Percentiles rank a stretch among this genome's conserved stretches.
phyloP scores from a whole-genome alignment of 768 basidiomycete species.

The Rhodotorula toruloides region DNA sequence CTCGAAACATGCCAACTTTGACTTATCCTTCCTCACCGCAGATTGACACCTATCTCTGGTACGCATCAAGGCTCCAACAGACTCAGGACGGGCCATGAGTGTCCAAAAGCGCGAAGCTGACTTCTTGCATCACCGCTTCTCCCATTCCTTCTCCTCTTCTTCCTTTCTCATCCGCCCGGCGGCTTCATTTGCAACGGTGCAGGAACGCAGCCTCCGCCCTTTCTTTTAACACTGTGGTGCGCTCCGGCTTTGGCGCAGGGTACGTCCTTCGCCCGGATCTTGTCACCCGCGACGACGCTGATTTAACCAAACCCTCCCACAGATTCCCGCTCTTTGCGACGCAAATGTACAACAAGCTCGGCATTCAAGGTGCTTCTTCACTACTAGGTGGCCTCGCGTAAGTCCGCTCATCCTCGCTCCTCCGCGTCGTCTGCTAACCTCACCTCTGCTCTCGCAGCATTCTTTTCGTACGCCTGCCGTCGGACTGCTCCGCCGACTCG shows the following conservation, averaged over 20 bases:
- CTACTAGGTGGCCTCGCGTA: constrained; percentile 37
- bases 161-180: constrained; percentile 9
- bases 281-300: no score
- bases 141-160: neutral
- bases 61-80: no score
- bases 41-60: constrained; percentile 25
- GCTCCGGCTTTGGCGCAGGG: constrained; percentile 41
- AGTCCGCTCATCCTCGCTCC: neutral
- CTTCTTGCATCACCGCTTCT: neutral
- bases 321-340: constrained; percentile 40
- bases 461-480: no score
- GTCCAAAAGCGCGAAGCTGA: no score
- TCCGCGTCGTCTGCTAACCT: neutral
- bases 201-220: constrained; percentile 40
- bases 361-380: constrained; percentile 29
- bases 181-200: no score
- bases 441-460: neutral
- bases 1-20: neutral
- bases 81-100: no score
- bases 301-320: no score
- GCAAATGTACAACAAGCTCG: constrained; percentile 38
- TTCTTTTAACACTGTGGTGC: constrained; percentile 40
- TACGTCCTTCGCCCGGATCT: no score
- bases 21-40: neutral
- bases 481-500: no score